Base-by-base conservation (phyloP, 371 early-diverging fungal genomes). In the Syncephalis fuscata region DNA sequence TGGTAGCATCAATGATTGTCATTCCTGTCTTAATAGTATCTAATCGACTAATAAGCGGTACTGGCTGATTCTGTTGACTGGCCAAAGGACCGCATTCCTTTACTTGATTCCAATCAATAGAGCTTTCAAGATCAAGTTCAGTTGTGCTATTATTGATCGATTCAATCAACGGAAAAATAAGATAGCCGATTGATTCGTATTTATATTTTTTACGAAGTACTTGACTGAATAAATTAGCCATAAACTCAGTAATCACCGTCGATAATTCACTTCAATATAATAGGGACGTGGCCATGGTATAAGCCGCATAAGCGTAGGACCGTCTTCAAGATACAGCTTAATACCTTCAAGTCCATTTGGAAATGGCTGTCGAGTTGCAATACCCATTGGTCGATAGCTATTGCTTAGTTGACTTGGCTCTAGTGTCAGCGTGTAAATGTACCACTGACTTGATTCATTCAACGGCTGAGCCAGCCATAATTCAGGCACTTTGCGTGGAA, bases 51-150 rank as follows among this genome's bases (percentile, higher is more conserved):
- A 51, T 39, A 2, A 21, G 24, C 17, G 48, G 48, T 7, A 50
- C 51, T 0, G 46, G n/a, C n/a, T n/a, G n/a, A n/a, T n/a, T n/a
- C n/a, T n/a, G n/a, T n/a, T n/a, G n/a, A n/a, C n/a, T n/a, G n/a
- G n/a, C n/a, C n/a, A n/a, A n/a, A n/a, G n/a, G n/a, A n/a, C n/a
- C n/a, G n/a, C n/a, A n/a, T n/a, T n/a, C n/a, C n/a, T n/a, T 21
- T 1, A 79, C 55, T 43, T 65, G 70, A 14, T 66, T 56, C 81
- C 81, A 82, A 26, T 81, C 77, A 36, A 85, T 64, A 0, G 55
- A 38, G 8, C 54, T 37, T 46, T 48, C 38, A 1, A 49, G 38
- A 22, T 56, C 45, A 38, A 36, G 46, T 23, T n/a, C 43, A 15
- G 20, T 58, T 37, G 24, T 44, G 41, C 45, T 52, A 26, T 50